Evolutionary conservation across 768 basidiomycete species (phyloP), one percentile per base, ranked within the genome.

Genomic region (Kwoniella bestiolae): DNA sequence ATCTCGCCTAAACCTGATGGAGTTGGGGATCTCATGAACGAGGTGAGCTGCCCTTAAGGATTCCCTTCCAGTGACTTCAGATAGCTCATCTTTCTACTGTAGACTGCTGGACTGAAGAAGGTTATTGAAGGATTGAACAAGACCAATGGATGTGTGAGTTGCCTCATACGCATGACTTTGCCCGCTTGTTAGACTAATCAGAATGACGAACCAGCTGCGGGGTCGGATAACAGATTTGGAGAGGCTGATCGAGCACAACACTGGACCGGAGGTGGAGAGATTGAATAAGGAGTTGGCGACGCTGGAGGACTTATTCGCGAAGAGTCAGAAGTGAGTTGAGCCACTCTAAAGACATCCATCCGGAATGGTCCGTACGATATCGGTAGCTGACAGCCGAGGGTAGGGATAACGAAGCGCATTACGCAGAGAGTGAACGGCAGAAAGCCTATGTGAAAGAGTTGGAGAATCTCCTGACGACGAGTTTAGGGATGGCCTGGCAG

Each of bases 341-440:
- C 50, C 26, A n/a, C n/a, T n/a, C n/a, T n/a, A n/a, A n/a, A n/a
- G n/a, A n/a, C n/a, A n/a, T n/a, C n/a, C n/a, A n/a, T n/a, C n/a
- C n/a, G n/a, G n/a, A n/a, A n/a, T n/a, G n/a, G n/a, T n/a, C n/a
- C n/a, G n/a, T n/a, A n/a, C n/a, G n/a, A n/a, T n/a, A n/a, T n/a
- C n/a, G n/a, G n/a, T 23, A 60, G 46, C 29, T 49, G 21, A 60
- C 29, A 2, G 8, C 3, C 9, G 9, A 38, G 16, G 28, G 12
- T 32, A 73, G 71, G 32, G 71, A 67, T 32, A 73, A 73, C 50
- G 68, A 69, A 44, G 31, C 64, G n/a, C 69, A 73, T 29, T 66
- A 70, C 32, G 47, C 52, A 5, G 35, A 50, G 26, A 38, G 49
- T 5, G 71, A 73, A 47, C 29, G 56, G 32, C 58, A 65, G 49